Conservation (phyloP, 208 protist genomes). For the Hexamita inflata region DNA sequence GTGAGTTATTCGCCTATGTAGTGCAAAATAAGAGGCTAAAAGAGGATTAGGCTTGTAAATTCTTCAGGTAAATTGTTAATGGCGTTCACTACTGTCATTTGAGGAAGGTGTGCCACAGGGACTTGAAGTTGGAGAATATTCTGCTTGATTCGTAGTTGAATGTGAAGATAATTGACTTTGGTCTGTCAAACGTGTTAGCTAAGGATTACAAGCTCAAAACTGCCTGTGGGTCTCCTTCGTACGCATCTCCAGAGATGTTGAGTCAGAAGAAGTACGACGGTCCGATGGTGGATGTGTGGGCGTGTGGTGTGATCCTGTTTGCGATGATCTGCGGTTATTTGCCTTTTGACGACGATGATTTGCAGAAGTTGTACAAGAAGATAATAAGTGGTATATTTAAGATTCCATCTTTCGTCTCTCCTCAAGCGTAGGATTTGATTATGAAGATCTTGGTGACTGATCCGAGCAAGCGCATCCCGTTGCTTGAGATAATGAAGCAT, state of each 20-base stretch:
- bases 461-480: slow-evolving; percentile 53
- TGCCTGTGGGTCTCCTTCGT: slow-evolving; percentile 74
- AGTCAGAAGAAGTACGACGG: slow-evolving; percentile 67
- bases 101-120: slow-evolving; percentile 62
- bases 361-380: slow-evolving; percentile 64
- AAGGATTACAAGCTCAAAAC: slow-evolving; percentile 61
- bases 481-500: slow-evolving; percentile 51
- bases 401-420: slow-evolving; percentile 17
- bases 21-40: slow-evolving; percentile 49
- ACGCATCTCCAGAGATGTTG: slow-evolving; percentile 76
- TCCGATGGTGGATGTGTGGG: slow-evolving; percentile 73
- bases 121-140: slow-evolving; percentile 79
- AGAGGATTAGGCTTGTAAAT: slow-evolving; percentile 51
- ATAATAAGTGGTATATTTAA: slow-evolving; percentile 67
- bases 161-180: slow-evolving; percentile 77
- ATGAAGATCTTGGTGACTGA: slow-evolving; percentile 55
- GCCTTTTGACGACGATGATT: slow-evolving; percentile 70
- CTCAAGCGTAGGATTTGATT: slow-evolving; percentile 49
- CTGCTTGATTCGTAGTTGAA: slow-evolving; percentile 50
- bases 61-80: slow-evolving; percentile 55
- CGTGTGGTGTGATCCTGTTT: slow-evolving; percentile 74
- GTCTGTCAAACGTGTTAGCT: slow-evolving; percentile 70
- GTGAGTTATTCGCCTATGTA: slow-evolving; percentile 61
- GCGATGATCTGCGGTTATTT: slow-evolving; percentile 68
- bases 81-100: slow-evolving; percentile 58